Evolutionary conservation across 2,329 filamentous ascomycete species (phyloP).

Genomic region (Spiromastix sp.): DNA sequence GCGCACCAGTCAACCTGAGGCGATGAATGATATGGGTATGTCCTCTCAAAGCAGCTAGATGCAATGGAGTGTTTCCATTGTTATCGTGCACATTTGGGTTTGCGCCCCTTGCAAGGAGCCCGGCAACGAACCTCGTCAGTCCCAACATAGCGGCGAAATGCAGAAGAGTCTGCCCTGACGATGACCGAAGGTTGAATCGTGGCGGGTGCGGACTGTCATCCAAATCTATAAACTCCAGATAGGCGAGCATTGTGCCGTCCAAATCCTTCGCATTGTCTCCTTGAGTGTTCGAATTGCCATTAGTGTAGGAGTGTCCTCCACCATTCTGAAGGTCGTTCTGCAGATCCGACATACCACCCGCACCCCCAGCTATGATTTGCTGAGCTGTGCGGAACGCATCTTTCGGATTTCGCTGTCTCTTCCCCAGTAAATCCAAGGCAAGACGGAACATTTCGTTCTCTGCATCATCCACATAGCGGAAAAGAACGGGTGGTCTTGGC

Average conservation of each 20-base stretch:
- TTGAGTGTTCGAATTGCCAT: constrained; percentile 30
- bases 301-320: constrained; percentile 35
- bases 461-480: constrained; percentile 55
- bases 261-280: constrained; percentile 40
- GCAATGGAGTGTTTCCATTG: constrained; percentile 71
- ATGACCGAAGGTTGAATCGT: constrained; percentile 53
- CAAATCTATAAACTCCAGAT: constrained; percentile 68
- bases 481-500: constrained; percentile 43
- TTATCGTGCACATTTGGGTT: constrained; percentile 65
- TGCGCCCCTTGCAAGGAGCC: constrained; percentile 66
- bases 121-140: constrained; percentile 64
- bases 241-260: constrained; percentile 59
- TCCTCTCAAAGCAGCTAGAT: constrained; percentile 68
- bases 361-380: constrained; percentile 36
- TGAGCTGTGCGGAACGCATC: constrained; percentile 39
- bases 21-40: constrained; percentile 66
- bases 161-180: constrained; percentile 68
- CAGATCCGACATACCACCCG: constrained; percentile 38
- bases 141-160: constrained; percentile 69
- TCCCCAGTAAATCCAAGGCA: constrained; percentile 35
- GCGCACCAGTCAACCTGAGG: constrained; percentile 62
- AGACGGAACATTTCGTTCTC: constrained; percentile 38
- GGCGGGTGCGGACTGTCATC: constrained; percentile 61
- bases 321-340: constrained; percentile 34
- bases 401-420: constrained; percentile 36